phyloP scores from a whole-genome alignment of 139 green algal species.

The Picochlorum costavermella region DNA sequence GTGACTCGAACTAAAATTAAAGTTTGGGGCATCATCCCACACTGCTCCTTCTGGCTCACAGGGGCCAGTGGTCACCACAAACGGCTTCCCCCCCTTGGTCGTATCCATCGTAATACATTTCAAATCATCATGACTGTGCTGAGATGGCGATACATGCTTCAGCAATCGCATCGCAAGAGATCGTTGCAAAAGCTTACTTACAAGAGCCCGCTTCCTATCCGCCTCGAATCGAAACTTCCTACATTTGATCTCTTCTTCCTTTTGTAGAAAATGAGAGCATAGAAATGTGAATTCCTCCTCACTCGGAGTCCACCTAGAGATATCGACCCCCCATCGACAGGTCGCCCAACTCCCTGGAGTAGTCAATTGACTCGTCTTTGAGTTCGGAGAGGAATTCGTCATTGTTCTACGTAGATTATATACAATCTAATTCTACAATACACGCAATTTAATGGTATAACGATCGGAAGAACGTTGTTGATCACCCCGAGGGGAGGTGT shows the following conservation, averaged over 20 bases:
- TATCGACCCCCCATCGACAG: conserved; percentile 36
- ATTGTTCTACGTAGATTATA: no score
- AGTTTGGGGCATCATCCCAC: conserved; percentile 48
- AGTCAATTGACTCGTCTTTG: no score
- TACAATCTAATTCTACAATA: no score
- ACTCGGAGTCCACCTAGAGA: conserved; percentile 20
- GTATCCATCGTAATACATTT: conserved; percentile 19
- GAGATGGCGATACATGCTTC: not conserved
- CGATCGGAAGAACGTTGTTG: no score
- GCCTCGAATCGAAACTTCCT: conserved; percentile 15
- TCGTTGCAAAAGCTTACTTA: conserved; percentile 45
- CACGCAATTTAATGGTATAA: no score
- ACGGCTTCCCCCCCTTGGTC: conserved; percentile 65
- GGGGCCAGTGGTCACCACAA: conserved; percentile 12
- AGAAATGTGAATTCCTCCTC: conserved; percentile 28
- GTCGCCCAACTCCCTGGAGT: no score
- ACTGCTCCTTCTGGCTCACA: not conserved
- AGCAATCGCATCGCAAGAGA: not conserved
- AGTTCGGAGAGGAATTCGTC: no score
- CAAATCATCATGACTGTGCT: not conserved
- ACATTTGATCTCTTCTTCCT: conserved; percentile 9
- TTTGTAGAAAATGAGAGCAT: conserved; percentile 18
- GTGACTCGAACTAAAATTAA: conserved; percentile 69
- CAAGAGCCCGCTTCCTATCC: conserved; percentile 45
- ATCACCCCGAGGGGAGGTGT: no score